Conservation (phyloP, 176 grass and related monocot genomes). For the Cenchrus americanus region DNA sequence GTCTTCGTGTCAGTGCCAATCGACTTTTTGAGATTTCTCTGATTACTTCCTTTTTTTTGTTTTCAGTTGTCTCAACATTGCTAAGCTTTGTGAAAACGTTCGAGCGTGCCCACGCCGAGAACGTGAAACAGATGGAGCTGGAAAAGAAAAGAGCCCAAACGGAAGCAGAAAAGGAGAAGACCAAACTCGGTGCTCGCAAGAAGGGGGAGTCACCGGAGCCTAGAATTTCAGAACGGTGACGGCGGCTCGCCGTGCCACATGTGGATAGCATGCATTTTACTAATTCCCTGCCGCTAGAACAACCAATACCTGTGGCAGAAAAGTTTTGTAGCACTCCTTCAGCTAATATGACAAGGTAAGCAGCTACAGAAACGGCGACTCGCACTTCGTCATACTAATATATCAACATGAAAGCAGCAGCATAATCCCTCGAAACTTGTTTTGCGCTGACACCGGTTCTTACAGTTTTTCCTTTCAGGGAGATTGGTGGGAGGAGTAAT, state of each 20-base stretch:
- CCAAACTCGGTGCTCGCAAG: constrained; percentile 43
- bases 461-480: constrained; percentile 19
- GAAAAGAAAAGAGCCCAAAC: constrained; percentile 72
- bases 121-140: constrained; percentile 65
- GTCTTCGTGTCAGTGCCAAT: background rate
- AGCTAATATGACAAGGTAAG: constrained; percentile 18
- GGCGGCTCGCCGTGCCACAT: background rate
- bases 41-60: constrained; percentile 18
- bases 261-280: background rate
- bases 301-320: constrained; percentile 29
- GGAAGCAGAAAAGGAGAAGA: constrained; percentile 63
- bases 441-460: background rate
- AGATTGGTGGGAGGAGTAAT: background rate
- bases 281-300: constrained; percentile 7
- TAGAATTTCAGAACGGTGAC: background rate
- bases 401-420: background rate
- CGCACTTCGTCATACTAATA: background rate
- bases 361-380: background rate
- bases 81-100: constrained; percentile 77
- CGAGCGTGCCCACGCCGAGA: constrained; percentile 65
- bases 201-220: constrained; percentile 14
- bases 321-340: constrained; percentile 28
- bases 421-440: background rate
- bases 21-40: constrained; percentile 3
- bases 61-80: constrained; percentile 76